These are phyloP conservation scores for Ampelocalamus luodianensis DNA, from an alignment of 176 grass and related monocot genomes.

Conservation along the genomic window DNA sequence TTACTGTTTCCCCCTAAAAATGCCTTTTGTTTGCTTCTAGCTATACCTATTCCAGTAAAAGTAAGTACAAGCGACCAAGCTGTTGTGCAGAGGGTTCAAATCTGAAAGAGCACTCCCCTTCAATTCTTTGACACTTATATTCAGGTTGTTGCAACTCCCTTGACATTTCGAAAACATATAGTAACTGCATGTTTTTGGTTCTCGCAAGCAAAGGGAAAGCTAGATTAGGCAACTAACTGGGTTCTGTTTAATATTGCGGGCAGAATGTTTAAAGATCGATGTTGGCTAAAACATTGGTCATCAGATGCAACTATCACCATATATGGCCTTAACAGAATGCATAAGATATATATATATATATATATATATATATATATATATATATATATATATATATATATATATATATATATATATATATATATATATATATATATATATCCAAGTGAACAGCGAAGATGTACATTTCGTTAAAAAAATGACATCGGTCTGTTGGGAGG, in stretches of 20 bases:
- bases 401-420: no score
- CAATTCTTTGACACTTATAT: conserved; percentile 33
- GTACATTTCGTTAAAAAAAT: conserved; percentile 21
- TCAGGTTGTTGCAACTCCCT: conserved; percentile 55
- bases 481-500: neutral
- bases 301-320: neutral
- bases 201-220: conserved; percentile 44
- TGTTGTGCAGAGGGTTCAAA: conserved; percentile 33
- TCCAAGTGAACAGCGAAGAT: neutral
- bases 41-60: conserved; percentile 41
- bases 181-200: conserved; percentile 39
- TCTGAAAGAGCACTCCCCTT: conserved; percentile 23
- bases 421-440: no score
- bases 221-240: conserved; percentile 32
- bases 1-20: neutral
- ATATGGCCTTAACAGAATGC: conserved; percentile 12
- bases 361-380: no score
- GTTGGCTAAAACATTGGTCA: conserved; percentile 35
- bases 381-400: no score
- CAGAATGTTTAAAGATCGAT: conserved; percentile 32
- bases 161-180: conserved; percentile 44
- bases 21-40: conserved; percentile 36
- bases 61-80: conserved; percentile 46
- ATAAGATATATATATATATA: neutral
- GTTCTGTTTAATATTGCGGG: neutral